phyloP scores from a whole-genome alignment of 2,329 filamentous ascomycete genomes.

The Pseudocercospora eumusae region DNA sequence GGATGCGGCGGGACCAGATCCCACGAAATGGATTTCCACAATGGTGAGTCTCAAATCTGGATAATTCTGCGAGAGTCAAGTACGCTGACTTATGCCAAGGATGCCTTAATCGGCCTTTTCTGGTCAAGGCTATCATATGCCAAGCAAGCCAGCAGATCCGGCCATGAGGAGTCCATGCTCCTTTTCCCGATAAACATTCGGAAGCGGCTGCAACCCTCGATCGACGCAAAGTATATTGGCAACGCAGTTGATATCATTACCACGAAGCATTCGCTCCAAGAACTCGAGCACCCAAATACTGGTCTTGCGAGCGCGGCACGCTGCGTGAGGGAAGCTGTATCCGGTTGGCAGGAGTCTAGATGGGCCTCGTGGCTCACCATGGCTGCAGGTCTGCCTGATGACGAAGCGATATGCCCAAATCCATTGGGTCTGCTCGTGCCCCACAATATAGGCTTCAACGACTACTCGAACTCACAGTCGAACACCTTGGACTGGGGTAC shows the following conservation, averaged over 20 bases:
- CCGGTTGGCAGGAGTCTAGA: conserved; percentile 16
- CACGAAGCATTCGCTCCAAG: conserved; percentile 3
- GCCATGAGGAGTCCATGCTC: conserved; percentile 15
- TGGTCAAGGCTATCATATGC: conserved; percentile 23
- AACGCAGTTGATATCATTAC: conserved; percentile 24
- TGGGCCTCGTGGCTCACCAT: conserved; percentile 24
- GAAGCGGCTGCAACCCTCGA: conserved; percentile 17
- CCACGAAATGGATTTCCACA: conserved; percentile 26
- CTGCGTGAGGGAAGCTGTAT: conserved; percentile 20
- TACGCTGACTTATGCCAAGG: background rate
- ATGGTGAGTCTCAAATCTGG: conserved; percentile 1
- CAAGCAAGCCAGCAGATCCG: conserved; percentile 17
- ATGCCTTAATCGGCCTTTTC: conserved; percentile 26
- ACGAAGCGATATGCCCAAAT: conserved; percentile 24
- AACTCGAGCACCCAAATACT: conserved; percentile 12
- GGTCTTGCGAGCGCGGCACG: conserved; percentile 20
- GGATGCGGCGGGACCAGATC: conserved; percentile 14
- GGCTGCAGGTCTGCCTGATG: conserved; percentile 19
- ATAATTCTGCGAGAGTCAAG: background rate
- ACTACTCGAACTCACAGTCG: conserved; percentile 24
- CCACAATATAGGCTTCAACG: conserved; percentile 26
- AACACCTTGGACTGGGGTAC: conserved; percentile 23
- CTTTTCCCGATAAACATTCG: conserved; percentile 26
- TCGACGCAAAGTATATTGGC: conserved; percentile 22
- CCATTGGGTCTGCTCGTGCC: conserved; percentile 20